Evolutionary conservation across 441 rosid species (phyloP), one percentile per base, ranked within the genome.

Genomic region (Euphorbia schlechtendalii): DNA sequence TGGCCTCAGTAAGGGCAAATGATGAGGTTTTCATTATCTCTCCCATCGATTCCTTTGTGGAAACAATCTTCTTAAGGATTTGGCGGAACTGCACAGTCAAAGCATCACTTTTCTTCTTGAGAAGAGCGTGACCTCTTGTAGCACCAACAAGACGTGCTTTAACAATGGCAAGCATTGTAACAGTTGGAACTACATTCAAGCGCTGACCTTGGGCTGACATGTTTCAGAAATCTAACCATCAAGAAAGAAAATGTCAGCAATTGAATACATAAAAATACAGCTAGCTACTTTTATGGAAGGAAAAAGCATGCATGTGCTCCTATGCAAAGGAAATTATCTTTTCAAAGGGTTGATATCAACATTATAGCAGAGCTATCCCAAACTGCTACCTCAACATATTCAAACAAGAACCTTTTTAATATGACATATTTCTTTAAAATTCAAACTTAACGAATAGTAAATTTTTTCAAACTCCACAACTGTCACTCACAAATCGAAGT

Each of bases 21-120:
- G 98, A 83, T 3, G 98, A 92, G 9, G 82, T 64, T 65, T 87
- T 92, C 98, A 89, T 92, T 59, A 86, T 84, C 30, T 89, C 91
- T 59, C 98, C 98, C 96, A 92, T 89, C 1, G 93, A 84, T 66
- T 92, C 96, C 64, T 89, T 92, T 0, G 96, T 82, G 3, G 84
- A 71, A 41, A 92, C 98, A 18, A 86, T 92, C 64, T 83, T 84
- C 82, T 92, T 89, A 30, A 89, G 95, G 70, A 89, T 86, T 64
- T 81, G 86, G 4, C 96, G 91, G 68, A 92, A 92, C 74, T 92
- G 91, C 70, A 84, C 95, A 1, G 93, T 92, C 62, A 89, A 69
- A 73, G 98, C 98, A 79, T 92, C 98, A 67, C 98, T 89, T 86
- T 92, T 92, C 79, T 92, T 89, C 86, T 87, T 92, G 63, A 92